These are phyloP conservation scores for Calonectria fujianensis DNA, from an alignment of 2,329 filamentous ascomycete genomes.

Conservation along the genomic window DNA sequence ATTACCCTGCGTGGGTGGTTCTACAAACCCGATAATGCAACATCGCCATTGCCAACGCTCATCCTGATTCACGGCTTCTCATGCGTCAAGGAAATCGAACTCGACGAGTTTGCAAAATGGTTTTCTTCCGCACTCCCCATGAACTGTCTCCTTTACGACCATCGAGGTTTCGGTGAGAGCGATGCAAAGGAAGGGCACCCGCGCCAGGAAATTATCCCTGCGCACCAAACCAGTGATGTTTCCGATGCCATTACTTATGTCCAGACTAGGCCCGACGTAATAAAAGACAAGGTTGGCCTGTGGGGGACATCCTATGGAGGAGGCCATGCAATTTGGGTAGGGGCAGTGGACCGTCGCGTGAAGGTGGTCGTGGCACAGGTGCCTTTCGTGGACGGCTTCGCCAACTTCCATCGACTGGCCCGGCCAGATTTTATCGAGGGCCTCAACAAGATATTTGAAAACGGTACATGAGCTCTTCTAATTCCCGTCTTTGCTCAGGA, in stretches of 20 bases:
- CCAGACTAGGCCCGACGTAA: background rate
- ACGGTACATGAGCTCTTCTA: background rate
- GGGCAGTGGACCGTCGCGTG: conserved; percentile 6
- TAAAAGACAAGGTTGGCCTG: background rate
- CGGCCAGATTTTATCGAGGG: background rate
- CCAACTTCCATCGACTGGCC: background rate
- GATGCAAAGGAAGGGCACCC: background rate
- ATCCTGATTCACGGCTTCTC: conserved; percentile 5
- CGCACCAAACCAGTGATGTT: conserved; percentile 12
- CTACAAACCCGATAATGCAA: background rate
- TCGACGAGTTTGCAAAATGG: background rate
- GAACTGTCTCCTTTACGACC: conserved; percentile 5
- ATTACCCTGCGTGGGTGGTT: conserved; percentile 12
- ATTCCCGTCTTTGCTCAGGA: too few relatives aligned
- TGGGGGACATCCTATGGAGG: conserved; percentile 3
- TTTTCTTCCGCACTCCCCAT: background rate
- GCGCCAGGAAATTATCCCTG: conserved; percentile 6
- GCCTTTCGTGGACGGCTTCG: conserved; percentile 8
- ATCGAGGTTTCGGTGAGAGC: background rate
- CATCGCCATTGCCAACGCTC: background rate
- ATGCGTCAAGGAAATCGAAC: background rate
- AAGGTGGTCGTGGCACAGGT: conserved; percentile 6
- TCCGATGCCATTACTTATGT: conserved; percentile 11
- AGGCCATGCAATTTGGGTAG: conserved; percentile 7
- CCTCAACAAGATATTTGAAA: background rate